Evolutionary conservation across 345 rosid species (phyloP), one percentile per base, ranked within the genome.

Genomic region (Corchorus olitorius): DNA sequence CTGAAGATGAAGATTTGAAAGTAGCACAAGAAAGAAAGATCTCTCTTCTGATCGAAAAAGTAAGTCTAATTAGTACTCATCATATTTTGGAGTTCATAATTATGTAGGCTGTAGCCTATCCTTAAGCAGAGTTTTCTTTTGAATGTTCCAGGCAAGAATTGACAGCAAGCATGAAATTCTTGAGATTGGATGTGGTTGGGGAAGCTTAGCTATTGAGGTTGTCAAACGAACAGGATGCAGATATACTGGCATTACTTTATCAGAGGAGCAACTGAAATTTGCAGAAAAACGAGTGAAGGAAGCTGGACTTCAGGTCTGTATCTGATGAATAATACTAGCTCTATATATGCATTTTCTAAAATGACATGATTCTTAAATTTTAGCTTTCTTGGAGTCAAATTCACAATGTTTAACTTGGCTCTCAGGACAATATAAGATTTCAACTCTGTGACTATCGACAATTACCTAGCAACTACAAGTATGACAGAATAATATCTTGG

Each of bases 111-210:
- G 27, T 59, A 0, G 14, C 6, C 12, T 68, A 39, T 52, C 65
- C 34, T 62, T 45, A 39, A 41, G 16, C n/a, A 20, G 61, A 14
- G 3, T 53, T 8, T 66, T 43, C 27, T 37, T 75, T 0, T n/a
- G 5, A 46, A 73, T 75, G 15, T 45, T 53, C 34, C 61, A 90
- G 97, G 91, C 93, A 11, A 85, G 90, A 80, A 81, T 95, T 71
- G 79, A 72, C 48, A 88, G 85, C 73, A 59, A 79, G 6, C 92
- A 93, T 67, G 91, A 89, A 79, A 83, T 95, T 81, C 90, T 95
- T 6, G 98, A 95, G 78, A 90, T 95, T 55, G 99, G 99, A 39
- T 89, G 88, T 35, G 99, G 99, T 27, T 95, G 99, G 99, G 99
- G 99, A 79, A 82, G 91, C 62, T 86, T 93, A 22, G 99, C 97